These are phyloP conservation scores for Pelargonium australe DNA, from an alignment of 441 rosid genomes.

Conservation along the genomic window DNA sequence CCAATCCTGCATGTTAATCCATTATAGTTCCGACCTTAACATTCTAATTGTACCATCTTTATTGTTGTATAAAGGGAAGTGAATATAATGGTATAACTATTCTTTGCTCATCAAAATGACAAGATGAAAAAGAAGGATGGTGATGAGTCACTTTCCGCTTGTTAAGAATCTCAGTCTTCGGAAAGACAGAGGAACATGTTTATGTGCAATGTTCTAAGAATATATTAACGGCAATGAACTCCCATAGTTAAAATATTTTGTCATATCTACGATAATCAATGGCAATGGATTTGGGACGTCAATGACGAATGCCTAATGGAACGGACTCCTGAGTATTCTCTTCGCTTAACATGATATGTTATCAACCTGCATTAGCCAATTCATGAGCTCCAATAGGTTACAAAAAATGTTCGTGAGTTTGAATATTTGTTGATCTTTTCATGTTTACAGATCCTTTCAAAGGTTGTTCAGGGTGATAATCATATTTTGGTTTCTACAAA, in stretches of 20 bases:
- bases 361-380: background rate
- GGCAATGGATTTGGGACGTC: background rate
- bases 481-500: conserved; percentile 47
- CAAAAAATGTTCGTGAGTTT: conserved; percentile 1
- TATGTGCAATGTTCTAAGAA: background rate
- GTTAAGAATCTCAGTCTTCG: background rate
- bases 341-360: background rate
- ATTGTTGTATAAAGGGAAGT: background rate
- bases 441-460: conserved; percentile 38
- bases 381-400: conserved; percentile 4
- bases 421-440: conserved; percentile 2
- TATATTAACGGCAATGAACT: background rate
- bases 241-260: background rate
- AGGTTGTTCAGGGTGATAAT: conserved; percentile 30
- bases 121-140: background rate
- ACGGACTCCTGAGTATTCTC: background rate
- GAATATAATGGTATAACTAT: background rate
- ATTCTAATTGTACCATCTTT: background rate
- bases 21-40: conserved; percentile 4
- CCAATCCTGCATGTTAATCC: background rate
- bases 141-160: conserved; percentile 2
- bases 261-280: background rate
- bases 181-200: background rate
- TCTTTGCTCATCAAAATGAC: background rate
- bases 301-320: background rate